Evolutionary conservation across 371 early-diverging fungal species (phyloP), one percentile per base, ranked within the genome.

Genomic region (Mortierella sp.): DNA sequence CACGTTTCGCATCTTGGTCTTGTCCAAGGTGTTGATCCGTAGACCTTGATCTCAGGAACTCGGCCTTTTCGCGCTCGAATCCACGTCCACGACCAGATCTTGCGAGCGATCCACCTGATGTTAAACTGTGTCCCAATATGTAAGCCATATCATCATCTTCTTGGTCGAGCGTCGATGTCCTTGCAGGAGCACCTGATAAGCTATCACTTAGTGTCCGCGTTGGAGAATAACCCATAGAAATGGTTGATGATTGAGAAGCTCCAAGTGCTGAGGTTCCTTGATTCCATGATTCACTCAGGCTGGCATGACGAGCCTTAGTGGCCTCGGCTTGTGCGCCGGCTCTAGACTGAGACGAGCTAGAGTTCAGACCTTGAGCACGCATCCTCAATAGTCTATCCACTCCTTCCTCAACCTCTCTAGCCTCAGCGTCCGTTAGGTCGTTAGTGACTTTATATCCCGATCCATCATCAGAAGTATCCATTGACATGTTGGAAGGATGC

Each of bases 71-170:
- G 13, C 72, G 72, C 21, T 67, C 67, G 4, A 52, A 52, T 15
- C 63, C 69, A 40, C 77, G 69, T 57, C 73, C 71, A 1, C 72
- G 62, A 19, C 53, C 36, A 2, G 74, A 55, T 13, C 78, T 69
- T 21, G 52, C 73, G 11, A 79, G 32, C 7, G 70, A 65, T 36
- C 80, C 79, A 36, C 79, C 74, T 11, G 80, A 74, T 1, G 80
- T 74, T n/a, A 79, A 38, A 43, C 80, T 79, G 58, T 60, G 80
- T 38, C 80, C 74, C 41, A 79, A 55, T n/a, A 79, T 79, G 16
- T 50, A 67, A 3, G 74, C 67, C 63, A 79, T 58, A 15, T 79
- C 80, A 1, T 79, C 80, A 22, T 79, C 79, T n/a, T 63, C 73
- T 6, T 66, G 70, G 15, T 72, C 65, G 24, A 33, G 33, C 0